Conservation (phyloP, 2,329 filamentous ascomycete species). For the Fusarium sp. region DNA sequence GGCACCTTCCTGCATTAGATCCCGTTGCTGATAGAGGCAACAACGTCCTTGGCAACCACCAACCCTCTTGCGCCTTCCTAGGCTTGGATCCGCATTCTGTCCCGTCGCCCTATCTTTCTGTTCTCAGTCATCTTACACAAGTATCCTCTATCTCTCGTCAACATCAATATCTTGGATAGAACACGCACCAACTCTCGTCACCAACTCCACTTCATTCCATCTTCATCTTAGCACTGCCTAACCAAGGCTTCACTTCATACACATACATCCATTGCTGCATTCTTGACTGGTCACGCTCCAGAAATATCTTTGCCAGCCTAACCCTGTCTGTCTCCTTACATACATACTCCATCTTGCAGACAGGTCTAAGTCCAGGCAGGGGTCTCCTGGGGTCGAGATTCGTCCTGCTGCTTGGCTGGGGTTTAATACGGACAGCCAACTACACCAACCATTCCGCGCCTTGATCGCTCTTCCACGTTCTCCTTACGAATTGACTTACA, state of each 20-base stretch:
- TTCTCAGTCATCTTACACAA: background rate
- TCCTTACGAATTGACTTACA: constrained; percentile 33
- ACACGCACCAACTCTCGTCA: background rate
- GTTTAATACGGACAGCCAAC: constrained; percentile 6
- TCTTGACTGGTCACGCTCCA: background rate
- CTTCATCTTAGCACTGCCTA: background rate
- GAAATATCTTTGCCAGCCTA: background rate
- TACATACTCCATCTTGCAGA: background rate
- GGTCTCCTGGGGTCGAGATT: constrained; percentile 3
- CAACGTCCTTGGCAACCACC: background rate
- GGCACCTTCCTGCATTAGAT: constrained; percentile 1
- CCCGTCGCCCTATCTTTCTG: background rate
- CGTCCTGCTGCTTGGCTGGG: constrained; percentile 4
- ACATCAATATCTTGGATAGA: background rate
- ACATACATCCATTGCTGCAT: background rate
- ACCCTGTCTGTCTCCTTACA: background rate
- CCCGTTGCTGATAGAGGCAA: constrained; percentile 4
- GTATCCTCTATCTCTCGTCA: background rate
- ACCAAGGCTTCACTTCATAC: background rate
- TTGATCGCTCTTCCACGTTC: constrained; percentile 6
- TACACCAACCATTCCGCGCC: constrained; percentile 5
- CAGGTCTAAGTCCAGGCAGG: background rate
- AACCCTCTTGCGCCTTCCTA: background rate
- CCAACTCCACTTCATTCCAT: background rate
- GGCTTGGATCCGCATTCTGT: background rate